Base-by-base conservation (phyloP, 108 stramenopile species). In the Schizochytrium sp. region DNA sequence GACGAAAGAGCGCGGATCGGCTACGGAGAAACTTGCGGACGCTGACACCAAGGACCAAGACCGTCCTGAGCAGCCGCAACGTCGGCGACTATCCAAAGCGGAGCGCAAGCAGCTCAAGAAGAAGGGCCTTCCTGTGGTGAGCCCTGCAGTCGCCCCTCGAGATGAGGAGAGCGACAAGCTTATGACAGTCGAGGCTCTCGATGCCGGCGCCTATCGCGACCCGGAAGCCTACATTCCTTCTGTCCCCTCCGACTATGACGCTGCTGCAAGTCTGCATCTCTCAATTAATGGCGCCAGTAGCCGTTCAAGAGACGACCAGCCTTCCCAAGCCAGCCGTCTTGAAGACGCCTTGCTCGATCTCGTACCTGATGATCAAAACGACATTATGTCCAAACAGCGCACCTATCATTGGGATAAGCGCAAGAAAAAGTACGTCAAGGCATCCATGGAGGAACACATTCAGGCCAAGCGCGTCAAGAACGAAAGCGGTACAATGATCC, bases 371-470 rank as follows among this genome's bases (percentile, higher is more conserved):
- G 98, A 98, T 71, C 95, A 96, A 28, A 91, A 94, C n/a, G 96
- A 96, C 72, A 89, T 98, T 91, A 94, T 96, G 10, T 58, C 88
- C n/a, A 95, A 96, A 89, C 96, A 97, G 83, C 93, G 96, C 6
- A 96, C 98, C 93, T 95, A 96, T 94, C 93, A 97, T 90, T 99
- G 99, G 99, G 99, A 99, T 91, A 96, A 96, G 87, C 95, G 97
- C 51, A 96, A 97, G 90, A 95, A 92, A 34, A 96, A 97, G 89
- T 97, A 96, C 88, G 87, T 96, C 72, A 97, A 92, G 69, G 72
- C 91, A 8, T 91, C 92, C 34, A n/a, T 91, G 34, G 91, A 87
- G 34, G 93, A 93, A 55, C 87, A 71, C 57, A 29, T 29, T 43
- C 76, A 16, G 44, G 71, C 44, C 10, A 88, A 90, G 58, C 72